Evolutionary conservation across 75 land plant genomes (phyloP).

Genomic region (Cryptomeria japonica): DNA sequence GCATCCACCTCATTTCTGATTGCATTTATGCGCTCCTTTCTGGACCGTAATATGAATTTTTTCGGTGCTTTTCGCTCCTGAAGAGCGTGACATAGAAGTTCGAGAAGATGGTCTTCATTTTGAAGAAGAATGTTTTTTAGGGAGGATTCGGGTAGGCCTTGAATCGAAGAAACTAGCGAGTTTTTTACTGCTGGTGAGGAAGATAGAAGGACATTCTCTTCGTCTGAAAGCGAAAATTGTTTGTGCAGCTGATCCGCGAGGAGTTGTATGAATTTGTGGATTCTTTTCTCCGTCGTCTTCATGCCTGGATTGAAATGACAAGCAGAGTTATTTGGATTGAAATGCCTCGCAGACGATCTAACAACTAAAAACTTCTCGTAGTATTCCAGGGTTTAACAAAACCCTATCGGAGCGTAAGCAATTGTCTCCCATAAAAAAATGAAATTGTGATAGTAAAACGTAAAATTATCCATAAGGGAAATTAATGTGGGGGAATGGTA

Average conservation of each 20-base stretch:
- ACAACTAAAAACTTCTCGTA: background rate
- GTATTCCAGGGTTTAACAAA: no score
- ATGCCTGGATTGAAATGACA: background rate
- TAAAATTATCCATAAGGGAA: no score
- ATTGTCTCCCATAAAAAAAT: no score
- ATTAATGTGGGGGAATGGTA: no score
- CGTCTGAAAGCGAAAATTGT: background rate
- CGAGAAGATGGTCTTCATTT: background rate
- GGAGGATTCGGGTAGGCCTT: background rate
- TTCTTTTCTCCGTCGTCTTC: background rate
- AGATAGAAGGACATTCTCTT: background rate
- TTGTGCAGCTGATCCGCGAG: background rate
- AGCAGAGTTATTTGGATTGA: background rate
- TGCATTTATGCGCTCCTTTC: background rate
- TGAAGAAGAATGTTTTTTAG: background rate
- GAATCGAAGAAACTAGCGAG: background rate
- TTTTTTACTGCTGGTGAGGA: background rate
- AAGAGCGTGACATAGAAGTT: background rate
- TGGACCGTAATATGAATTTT: background rate
- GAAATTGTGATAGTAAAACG: no score
- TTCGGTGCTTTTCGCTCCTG: background rate
- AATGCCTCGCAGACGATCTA: background rate
- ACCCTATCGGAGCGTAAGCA: background rate
- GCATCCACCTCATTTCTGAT: background rate
- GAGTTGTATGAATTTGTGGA: background rate